Evolutionary conservation across 345 rosid species (phyloP), one percentile per base, ranked within the genome.

Genomic region (Syzygium jambos): DNA sequence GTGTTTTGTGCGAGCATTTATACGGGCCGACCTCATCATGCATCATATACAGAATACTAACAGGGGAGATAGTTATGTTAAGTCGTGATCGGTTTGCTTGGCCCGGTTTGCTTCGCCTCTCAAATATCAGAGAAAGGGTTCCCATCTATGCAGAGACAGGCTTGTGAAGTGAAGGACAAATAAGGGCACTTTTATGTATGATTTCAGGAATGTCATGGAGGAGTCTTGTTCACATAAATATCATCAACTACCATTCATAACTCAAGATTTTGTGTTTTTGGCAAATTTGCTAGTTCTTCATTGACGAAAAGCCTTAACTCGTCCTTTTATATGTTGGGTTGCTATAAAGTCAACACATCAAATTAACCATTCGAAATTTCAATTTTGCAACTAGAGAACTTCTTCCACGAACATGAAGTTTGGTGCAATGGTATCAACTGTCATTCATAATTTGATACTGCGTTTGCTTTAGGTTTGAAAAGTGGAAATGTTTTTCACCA

Each of bases 101-200:
- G 29, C 10, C 63, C 13, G 0, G 63, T 57, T 25, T 57, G 63
- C 29, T 85, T 93, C 82, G 29, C 10, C 63, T 4, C 63, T 57
- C 63, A 57, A 57, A 57, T 11, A n/a, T 94, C 21, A 92, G 93
- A 89, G 95, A 94, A 73, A 85, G 54, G 78, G 23, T 95, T 86
- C 49, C 14, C 12, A 34, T 27, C 73, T n/a, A 61, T n/a, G 73
- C 19, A n/a, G 19, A n/a, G 30, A 61, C 19, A n/a, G 16, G 30
- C 6, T 61, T 61, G 73, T 61, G 34, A 61, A 61, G 68, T 12
- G 68, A 61, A n/a, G 34, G n/a, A 61, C 15, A n/a, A 3, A 61
- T n/a, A 29, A 61, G 14, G 68, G 68, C 29, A 27, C 68, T 61
- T n/a, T 61, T 15, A 61, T n/a, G 34, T 10, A 9, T 10, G 68